A percentile compares a stretch with the other conserved stretches of the same genome.
Conservation (phyloP, 176 grass and related monocot genomes). For the Triticum turgidum region DNA sequence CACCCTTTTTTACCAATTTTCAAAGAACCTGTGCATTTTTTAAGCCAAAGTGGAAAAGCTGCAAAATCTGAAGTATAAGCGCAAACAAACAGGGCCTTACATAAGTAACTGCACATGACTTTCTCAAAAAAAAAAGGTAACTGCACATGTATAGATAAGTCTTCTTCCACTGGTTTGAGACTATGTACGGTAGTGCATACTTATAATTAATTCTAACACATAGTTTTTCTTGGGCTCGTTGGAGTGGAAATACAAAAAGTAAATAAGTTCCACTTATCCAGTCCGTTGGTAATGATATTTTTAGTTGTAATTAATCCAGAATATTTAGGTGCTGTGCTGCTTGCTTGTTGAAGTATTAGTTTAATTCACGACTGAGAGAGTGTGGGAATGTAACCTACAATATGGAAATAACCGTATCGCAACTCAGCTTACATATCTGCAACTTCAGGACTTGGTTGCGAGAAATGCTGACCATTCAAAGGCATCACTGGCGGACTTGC, state of each 20-base stretch:
- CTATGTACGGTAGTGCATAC: not conserved
- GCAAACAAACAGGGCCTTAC: not conserved
- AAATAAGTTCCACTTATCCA: not conserved
- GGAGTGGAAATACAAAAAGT: not conserved
- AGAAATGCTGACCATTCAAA: constrained; percentile 61
- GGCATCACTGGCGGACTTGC: constrained; percentile 48
- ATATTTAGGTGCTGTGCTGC: not conserved
- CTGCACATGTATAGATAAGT: constrained; percentile 10
- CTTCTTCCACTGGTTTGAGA: not conserved
- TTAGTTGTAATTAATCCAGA: not conserved
- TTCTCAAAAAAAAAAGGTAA: not conserved
- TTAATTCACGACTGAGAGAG: not conserved
- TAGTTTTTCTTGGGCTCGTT: not conserved
- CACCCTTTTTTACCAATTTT: not conserved
- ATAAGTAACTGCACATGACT: not conserved
- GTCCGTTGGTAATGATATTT: constrained; percentile 1
- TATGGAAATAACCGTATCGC: not conserved
- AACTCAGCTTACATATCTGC: not conserved
- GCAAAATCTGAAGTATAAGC: too few relatives aligned
- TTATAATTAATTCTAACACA: not conserved
- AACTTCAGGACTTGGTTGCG: constrained; percentile 70
- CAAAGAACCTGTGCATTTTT: not conserved
- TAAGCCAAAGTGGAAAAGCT: too few relatives aligned
- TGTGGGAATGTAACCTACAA: not conserved
- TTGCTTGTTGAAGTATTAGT: not conserved